Conservation (phyloP, 768 basidiomycete genomes). For the Lentinus tigrinus region DNA sequence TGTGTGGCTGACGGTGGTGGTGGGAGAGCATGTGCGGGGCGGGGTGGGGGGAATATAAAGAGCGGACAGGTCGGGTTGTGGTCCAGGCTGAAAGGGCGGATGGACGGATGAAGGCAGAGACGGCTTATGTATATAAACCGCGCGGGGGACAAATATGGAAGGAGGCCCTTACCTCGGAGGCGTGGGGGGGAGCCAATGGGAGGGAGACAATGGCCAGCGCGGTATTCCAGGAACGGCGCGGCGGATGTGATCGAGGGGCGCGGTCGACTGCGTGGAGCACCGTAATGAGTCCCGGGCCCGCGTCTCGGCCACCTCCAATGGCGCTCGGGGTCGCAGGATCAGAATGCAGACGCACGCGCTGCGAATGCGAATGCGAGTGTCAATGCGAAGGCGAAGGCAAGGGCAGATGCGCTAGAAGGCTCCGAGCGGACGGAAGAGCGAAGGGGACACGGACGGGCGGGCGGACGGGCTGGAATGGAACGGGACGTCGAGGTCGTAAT, state of each 20-base stretch:
- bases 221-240: conserved; percentile 15
- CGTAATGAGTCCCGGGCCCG: conserved; percentile 2
- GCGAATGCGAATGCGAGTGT: neutral
- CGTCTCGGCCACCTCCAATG: no score
- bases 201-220: conserved; percentile 4
- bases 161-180: conserved; percentile 10
- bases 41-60: conserved; percentile 9
- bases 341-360: no score
- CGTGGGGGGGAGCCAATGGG: conserved; percentile 6
- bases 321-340: no score
- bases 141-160: conserved; percentile 15
- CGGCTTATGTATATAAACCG: conserved; percentile 12
- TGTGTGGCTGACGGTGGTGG: conserved; percentile 12
- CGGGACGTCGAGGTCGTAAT: conserved; percentile 14
- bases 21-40: neutral
- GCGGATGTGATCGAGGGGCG: conserved; percentile 22
- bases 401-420: neutral
- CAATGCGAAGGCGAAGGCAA: neutral
- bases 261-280: conserved; percentile 6
- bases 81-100: conserved; percentile 9
- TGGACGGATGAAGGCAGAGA: conserved; percentile 11
- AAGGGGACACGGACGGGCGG: neutral
- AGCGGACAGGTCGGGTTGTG: conserved; percentile 12
- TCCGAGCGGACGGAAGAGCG: neutral
- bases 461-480: conserved; percentile 8